phyloP scores from a whole-genome alignment of 495 filamentous ascomycete genomes.

The Hypoxylon cercidicola region DNA sequence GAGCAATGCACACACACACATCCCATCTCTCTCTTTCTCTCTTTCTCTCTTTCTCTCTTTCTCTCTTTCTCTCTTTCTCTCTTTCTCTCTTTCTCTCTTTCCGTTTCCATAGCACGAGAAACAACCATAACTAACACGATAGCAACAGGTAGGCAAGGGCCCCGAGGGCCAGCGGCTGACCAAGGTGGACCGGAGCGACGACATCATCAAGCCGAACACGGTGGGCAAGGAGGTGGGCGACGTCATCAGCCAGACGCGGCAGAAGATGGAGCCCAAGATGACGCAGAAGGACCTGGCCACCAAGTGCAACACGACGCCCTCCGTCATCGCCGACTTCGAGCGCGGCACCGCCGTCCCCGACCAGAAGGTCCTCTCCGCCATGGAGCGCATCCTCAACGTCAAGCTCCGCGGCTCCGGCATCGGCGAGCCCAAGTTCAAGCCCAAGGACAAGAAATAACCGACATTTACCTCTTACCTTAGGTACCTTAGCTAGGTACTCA shows the following conservation, averaged over 20 bases:
- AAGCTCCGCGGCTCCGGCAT: slow-evolving; percentile 84
- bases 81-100: background rate
- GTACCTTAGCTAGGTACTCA: too few species aligned
- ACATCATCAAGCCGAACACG: slow-evolving; percentile 96
- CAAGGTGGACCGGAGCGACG: slow-evolving; percentile 97
- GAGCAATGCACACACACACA: too few species aligned
- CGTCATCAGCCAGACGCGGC: slow-evolving; percentile 79
- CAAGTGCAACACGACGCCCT: slow-evolving; percentile 88
- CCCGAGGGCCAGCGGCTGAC: slow-evolving; percentile 93
- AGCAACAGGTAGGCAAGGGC: slow-evolving; percentile 47
- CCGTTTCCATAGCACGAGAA: background rate
- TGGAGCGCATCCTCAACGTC: slow-evolving; percentile 88
- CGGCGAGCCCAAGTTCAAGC: slow-evolving; percentile 77
- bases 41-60: too few species aligned
- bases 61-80: too few species aligned
- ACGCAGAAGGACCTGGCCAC: slow-evolving; percentile 96
- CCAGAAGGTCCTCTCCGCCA: slow-evolving; percentile 80
- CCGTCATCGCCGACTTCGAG: slow-evolving; percentile 87
- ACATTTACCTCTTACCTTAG: too few species aligned
- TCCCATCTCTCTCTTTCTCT: too few species aligned
- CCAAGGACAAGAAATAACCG: slow-evolving; percentile 64
- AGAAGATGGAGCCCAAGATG: slow-evolving; percentile 83
- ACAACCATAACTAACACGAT: slow-evolving; percentile 35
- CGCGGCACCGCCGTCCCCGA: slow-evolving; percentile 80
- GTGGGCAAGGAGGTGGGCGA: slow-evolving; percentile 81